Evolutionary conservation across 176 grass and related monocot genomes (phyloP).

Genomic region (Oryza glumipatula): DNA sequence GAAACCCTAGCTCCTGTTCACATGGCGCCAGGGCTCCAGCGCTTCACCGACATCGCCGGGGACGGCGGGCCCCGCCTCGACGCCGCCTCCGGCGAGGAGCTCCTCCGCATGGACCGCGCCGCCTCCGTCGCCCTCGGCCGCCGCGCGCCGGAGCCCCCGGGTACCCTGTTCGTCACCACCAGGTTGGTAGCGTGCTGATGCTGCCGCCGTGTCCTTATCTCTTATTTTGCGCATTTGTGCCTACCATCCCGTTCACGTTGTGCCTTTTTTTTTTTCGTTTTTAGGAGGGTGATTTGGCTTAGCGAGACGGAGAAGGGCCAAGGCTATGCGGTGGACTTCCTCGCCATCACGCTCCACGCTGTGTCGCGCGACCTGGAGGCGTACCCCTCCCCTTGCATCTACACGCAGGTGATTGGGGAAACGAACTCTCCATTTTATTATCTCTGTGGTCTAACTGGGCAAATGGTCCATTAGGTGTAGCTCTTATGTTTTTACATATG

Average conservation of each 20-base stretch:
- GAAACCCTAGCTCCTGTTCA: slow-evolving; percentile 50
- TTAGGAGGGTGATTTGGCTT: slow-evolving; percentile 95
- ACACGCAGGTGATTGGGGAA: slow-evolving; percentile 73
- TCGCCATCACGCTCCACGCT: slow-evolving; percentile 81
- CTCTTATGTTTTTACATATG: background rate
- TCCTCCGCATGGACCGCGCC: slow-evolving; percentile 61
- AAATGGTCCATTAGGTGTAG: background rate
- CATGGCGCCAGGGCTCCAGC: slow-evolving; percentile 77
- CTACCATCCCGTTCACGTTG: background rate
- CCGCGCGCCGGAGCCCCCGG: slow-evolving; percentile 56
- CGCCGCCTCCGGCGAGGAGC: slow-evolving; percentile 66
- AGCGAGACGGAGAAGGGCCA: slow-evolving; percentile 70
- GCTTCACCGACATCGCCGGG: slow-evolving; percentile 48
- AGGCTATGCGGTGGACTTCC: slow-evolving; percentile 80
- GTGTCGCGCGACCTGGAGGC: slow-evolving; percentile 87
- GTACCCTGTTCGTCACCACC: slow-evolving; percentile 83
- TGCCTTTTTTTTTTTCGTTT: background rate
- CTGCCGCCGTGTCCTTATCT: background rate
- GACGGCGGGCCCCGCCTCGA: slow-evolving; percentile 61
- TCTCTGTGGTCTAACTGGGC: slow-evolving; percentile 14
- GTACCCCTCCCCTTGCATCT: slow-evolving; percentile 80
- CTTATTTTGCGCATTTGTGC: background rate
- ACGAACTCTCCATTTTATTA: background rate
- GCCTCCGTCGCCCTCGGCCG: slow-evolving; percentile 59
- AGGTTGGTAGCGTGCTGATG: slow-evolving; percentile 43